Percentiles rank a stretch among this genome's conserved stretches.
These are phyloP conservation scores for Ziziphus jujuba DNA, from an alignment of 306 rosid genomes.

Conservation along the genomic window DNA sequence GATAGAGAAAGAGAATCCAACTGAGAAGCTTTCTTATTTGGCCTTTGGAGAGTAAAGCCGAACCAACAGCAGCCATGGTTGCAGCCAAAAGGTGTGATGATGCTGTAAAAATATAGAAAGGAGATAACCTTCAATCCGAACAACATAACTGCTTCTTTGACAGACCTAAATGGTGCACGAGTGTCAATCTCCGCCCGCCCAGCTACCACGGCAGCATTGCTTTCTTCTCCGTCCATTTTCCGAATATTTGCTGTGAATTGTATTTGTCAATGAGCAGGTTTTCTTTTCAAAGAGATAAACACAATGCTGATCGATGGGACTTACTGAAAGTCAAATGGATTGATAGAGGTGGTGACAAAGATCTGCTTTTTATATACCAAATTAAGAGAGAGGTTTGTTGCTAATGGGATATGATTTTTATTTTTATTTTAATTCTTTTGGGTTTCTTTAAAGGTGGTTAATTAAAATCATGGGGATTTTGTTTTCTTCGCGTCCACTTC, in stretches of 20 bases:
- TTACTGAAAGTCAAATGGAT: conserved; percentile 9
- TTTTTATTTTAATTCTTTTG: no score
- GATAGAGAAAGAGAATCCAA: no score
- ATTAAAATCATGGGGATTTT: conserved; percentile 34
- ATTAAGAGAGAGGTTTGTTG: conserved; percentile 20
- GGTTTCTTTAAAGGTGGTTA: conserved; percentile 33
- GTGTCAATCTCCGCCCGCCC: conserved; percentile 87
- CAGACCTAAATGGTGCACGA: conserved; percentile 77
- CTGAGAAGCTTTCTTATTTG: no score
- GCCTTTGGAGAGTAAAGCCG: no score
- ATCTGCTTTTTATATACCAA: conserved; percentile 38
- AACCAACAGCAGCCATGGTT: no score
- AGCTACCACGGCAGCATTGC: conserved; percentile 26
- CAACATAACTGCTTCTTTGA: conserved; percentile 81
- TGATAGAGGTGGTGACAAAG: conserved; percentile 16
- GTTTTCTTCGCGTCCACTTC: conserved; percentile 96
- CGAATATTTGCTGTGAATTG: neutral
- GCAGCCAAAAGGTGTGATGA: no score
- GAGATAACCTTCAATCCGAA: no score
- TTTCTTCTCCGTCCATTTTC: conserved; percentile 39
- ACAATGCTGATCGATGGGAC: conserved; percentile 1
- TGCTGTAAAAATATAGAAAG: no score
- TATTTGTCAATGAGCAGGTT: no score
- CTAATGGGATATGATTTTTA: conserved; percentile 45
- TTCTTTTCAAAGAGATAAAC: neutral